phyloP scores from a whole-genome alignment of 192 early-diverging fungal genomes.

The Thamnidium elegans region DNA sequence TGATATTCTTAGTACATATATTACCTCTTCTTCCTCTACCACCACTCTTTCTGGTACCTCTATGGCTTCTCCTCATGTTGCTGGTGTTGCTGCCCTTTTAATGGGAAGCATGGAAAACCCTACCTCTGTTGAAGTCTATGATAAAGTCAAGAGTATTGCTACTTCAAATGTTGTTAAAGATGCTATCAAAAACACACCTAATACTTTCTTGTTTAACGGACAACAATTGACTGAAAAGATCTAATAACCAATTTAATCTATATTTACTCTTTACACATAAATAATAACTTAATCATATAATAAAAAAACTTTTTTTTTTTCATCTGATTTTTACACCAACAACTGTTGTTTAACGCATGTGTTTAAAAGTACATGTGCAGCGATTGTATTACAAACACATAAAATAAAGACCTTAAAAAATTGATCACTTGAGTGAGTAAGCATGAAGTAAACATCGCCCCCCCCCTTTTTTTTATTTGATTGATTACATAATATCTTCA shows the following conservation, averaged over 20 bases:
- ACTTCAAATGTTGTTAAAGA: constrained; percentile 54
- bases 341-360: no score
- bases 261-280: neutral
- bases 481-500: no score
- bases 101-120: constrained; percentile 18
- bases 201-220: constrained; percentile 11
- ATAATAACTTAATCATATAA: no score
- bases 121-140: constrained; percentile 57
- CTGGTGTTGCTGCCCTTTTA: constrained; percentile 81
- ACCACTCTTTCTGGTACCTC: constrained; percentile 94
- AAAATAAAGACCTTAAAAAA: no score
- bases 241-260: neutral
- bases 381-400: no score
- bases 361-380: no score
- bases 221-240: constrained; percentile 1
- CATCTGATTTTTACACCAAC: no score
- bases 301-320: no score
- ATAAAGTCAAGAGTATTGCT: constrained; percentile 45
- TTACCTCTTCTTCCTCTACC: constrained; percentile 64
- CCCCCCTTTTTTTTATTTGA: no score
- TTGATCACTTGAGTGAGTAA: no score
- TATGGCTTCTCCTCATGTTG: constrained; percentile 92
- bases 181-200: neutral
- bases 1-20: constrained; percentile 80
- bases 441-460: no score